A percentile compares a stretch with the other conserved stretches of the same genome.
phyloP scores from a whole-genome alignment of 768 basidiomycete genomes.

The Chiua virens region DNA sequence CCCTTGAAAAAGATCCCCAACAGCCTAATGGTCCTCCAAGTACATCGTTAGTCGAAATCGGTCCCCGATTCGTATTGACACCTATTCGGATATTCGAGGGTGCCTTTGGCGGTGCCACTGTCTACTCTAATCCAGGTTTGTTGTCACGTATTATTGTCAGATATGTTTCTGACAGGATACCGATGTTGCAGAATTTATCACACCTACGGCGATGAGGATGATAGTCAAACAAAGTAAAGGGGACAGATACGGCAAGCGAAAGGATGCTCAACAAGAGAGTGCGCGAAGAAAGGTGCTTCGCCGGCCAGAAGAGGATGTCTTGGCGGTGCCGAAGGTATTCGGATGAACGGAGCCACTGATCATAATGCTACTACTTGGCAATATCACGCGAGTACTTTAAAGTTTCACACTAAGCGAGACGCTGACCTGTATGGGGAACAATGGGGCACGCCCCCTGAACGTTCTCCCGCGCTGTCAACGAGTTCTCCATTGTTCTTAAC shows the following conservation, averaged over 20 bases:
- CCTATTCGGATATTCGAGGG: slow-evolving; percentile 99
- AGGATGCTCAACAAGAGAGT: slow-evolving; percentile 72
- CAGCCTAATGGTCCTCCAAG: slow-evolving; percentile 84
- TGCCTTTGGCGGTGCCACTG: slow-evolving; percentile 90
- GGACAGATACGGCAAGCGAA: slow-evolving; percentile 77
- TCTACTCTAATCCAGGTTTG: slow-evolving; percentile 93
- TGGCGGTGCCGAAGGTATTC: slow-evolving; percentile 90
- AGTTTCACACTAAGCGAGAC: slow-evolving; percentile 2
- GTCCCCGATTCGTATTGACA: slow-evolving; percentile 94
- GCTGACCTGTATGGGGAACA: slow-evolving; percentile 9
- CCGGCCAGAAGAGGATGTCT: slow-evolving; percentile 67
- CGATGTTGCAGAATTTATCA: slow-evolving; percentile 74
- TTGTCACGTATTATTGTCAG: slow-evolving; percentile 1
- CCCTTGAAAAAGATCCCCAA: slow-evolving; percentile 90
- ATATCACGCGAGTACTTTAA: not conserved
- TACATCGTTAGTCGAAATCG: slow-evolving; percentile 92
- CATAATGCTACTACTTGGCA: not conserved
- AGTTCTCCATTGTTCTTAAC: slow-evolving; percentile 32
- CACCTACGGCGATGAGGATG: slow-evolving; percentile 80
- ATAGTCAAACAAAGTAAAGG: slow-evolving; percentile 71
- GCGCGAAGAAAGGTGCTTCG: slow-evolving; percentile 62
- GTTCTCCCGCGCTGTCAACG: slow-evolving; percentile 10
- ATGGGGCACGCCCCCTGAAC: slow-evolving; percentile 6
- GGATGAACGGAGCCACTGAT: slow-evolving; percentile 46
- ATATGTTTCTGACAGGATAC: not conserved